Evolutionary conservation across 257 asterid species (phyloP).

Genomic region (Solanum bulbocastanum): DNA sequence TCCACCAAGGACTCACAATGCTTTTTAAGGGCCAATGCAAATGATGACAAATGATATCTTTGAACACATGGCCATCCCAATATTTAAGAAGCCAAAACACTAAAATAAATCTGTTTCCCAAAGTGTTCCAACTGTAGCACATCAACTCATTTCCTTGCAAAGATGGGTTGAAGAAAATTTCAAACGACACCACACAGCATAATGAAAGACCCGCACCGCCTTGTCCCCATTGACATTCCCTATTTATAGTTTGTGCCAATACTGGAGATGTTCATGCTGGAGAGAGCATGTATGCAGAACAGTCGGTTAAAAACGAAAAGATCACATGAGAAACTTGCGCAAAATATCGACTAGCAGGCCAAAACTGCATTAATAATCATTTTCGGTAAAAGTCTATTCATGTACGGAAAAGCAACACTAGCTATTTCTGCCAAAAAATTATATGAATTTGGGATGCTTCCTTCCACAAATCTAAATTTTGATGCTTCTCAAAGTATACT

Average conservation of each 20-base stretch:
- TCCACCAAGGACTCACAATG: background rate
- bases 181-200: background rate
- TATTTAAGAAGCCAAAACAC: background rate
- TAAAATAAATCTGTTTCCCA: background rate
- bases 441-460: background rate
- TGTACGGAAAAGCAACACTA: background rate
- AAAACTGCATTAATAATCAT: background rate
- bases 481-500: conserved; percentile 13
- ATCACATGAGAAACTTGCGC: background rate
- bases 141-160: too few relatives aligned
- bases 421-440: background rate
- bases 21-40: background rate
- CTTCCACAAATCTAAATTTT: background rate
- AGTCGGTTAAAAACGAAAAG: background rate
- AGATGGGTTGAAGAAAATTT: too few relatives aligned
- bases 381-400: background rate
- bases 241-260: background rate
- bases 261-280: background rate
- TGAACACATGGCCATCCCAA: background rate
- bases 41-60: background rate
- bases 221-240: background rate
- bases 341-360: background rate
- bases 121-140: too few relatives aligned
- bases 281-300: background rate
- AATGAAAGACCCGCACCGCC: background rate